A percentile compares a stretch with the other conserved stretches of the same genome.
These are phyloP conservation scores for Myxozyma geophila DNA, from an alignment of 805 yeast species.

Conservation along the genomic window DNA sequence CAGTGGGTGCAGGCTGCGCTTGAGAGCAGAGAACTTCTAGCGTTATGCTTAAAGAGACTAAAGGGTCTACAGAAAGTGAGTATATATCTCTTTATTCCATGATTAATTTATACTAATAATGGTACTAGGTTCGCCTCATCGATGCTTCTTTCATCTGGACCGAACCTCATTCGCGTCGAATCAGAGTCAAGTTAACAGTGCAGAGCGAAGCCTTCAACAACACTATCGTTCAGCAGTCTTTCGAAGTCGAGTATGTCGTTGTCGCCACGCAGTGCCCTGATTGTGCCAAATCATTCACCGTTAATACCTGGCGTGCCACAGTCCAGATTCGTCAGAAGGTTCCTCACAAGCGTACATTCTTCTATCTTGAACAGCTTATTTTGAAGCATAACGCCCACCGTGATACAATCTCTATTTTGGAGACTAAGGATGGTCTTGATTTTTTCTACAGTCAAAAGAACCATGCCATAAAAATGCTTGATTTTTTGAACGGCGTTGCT, in stretches of 20 bases:
- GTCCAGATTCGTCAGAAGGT: conserved; percentile 98
- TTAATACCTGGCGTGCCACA: conserved; percentile 97
- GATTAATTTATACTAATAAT: background rate
- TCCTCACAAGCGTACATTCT: conserved; percentile 92
- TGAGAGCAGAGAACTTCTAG: conserved; percentile 90
- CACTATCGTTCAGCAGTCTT: conserved; percentile 89
- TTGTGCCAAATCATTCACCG: conserved; percentile 96
- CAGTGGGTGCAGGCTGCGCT: conserved; percentile 91
- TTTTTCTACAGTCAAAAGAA: conserved; percentile 86
- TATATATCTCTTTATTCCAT: background rate
- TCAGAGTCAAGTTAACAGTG: conserved; percentile 86
- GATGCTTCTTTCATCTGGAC: conserved; percentile 99
- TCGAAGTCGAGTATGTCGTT: conserved; percentile 92
- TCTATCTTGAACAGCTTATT: conserved; percentile 93
- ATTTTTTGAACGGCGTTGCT: conserved; percentile 80
- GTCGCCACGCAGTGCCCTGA: conserved; percentile 97
- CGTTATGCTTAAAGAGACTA: conserved; percentile 83
- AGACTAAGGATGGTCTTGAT: conserved; percentile 91
- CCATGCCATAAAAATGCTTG: conserved; percentile 93
- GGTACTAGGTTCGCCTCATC: conserved; percentile 71
- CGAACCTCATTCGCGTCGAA: conserved; percentile 97
- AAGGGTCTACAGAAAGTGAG: conserved; percentile 82
- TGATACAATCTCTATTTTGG: conserved; percentile 91
- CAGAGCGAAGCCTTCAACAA: conserved; percentile 96
- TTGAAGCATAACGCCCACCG: conserved; percentile 90